Conservation (phyloP, 2,329 filamentous ascomycete genomes). For the Alternaria brassicae region DNA sequence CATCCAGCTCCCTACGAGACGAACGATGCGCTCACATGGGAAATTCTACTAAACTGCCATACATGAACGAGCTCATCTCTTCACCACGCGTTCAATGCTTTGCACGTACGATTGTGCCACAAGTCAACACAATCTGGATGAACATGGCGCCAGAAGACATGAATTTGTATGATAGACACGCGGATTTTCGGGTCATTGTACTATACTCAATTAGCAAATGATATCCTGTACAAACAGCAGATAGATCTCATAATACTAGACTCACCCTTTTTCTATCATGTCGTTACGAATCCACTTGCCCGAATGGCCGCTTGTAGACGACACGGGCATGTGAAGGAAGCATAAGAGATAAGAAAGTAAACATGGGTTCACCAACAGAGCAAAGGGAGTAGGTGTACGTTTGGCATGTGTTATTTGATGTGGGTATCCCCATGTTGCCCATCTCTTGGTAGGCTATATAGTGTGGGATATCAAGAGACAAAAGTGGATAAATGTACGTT, state of each 20-base stretch:
- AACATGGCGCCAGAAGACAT: not conserved
- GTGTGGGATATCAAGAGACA: not conserved
- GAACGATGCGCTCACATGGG: slow-evolving; percentile 1
- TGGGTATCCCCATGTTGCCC: not conserved
- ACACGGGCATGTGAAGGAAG: not conserved
- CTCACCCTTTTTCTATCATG: not conserved
- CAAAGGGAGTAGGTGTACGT: not conserved
- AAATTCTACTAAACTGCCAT: not conserved
- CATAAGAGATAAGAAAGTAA: not conserved
- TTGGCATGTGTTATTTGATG: not conserved
- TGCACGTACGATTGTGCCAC: not conserved
- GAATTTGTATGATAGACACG: not conserved
- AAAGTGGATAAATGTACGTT: not conserved
- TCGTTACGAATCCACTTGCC: not conserved
- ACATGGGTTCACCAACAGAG: not conserved
- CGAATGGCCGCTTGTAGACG: not conserved
- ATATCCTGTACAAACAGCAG: slow-evolving; percentile 2
- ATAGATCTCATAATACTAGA: not conserved
- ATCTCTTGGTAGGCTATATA: not conserved
- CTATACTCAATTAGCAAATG: not conserved
- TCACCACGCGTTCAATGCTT: not conserved
- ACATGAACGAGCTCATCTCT: not conserved
- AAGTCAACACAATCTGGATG: not conserved
- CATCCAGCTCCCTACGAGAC: slow-evolving; percentile 11
- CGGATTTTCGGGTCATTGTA: not conserved